Conservation (phyloP, 2,329 filamentous ascomycete species). For the Pezicula neosporulosa region DNA sequence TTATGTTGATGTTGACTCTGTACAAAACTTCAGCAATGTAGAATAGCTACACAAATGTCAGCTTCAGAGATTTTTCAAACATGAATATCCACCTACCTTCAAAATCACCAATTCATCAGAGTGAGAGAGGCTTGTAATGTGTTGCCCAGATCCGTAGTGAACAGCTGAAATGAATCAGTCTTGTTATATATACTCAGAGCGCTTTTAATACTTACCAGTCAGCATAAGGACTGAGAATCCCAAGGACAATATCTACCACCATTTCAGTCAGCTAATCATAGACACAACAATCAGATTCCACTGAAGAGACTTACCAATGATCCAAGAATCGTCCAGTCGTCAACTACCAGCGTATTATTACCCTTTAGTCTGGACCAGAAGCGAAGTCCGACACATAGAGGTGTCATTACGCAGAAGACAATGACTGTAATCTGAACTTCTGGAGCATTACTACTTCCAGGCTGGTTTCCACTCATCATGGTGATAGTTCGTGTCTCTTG, state of each 20-base stretch:
- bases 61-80: neutral
- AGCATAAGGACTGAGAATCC: slow-evolving; percentile 24
- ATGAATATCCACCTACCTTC: slow-evolving; percentile 18
- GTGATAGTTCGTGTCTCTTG: neutral
- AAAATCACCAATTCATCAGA: slow-evolving; percentile 34
- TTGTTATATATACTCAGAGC: too few species aligned
- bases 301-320: slow-evolving; percentile 32
- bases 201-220: neutral
- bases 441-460: neutral
- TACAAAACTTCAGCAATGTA: slow-evolving; percentile 50
- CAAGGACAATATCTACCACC: slow-evolving; percentile 31
- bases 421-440: slow-evolving; percentile 40
- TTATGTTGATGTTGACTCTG: slow-evolving; percentile 50
- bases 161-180: slow-evolving; percentile 22
- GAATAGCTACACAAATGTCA: slow-evolving; percentile 35
- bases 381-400: slow-evolving; percentile 36
- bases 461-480: neutral
- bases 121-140: slow-evolving; percentile 31
- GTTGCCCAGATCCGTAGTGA: slow-evolving; percentile 39
- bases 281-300: too few species aligned
- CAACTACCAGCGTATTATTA: slow-evolving; percentile 34
- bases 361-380: slow-evolving; percentile 37
- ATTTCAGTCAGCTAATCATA: neutral
- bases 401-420: slow-evolving; percentile 42
- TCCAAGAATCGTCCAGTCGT: slow-evolving; percentile 40